A percentile compares a stretch with the other conserved stretches of the same genome.
Evolutionary conservation across 208 protist genomes (phyloP).

Genomic region (Leishmania lainsoni): DNA sequence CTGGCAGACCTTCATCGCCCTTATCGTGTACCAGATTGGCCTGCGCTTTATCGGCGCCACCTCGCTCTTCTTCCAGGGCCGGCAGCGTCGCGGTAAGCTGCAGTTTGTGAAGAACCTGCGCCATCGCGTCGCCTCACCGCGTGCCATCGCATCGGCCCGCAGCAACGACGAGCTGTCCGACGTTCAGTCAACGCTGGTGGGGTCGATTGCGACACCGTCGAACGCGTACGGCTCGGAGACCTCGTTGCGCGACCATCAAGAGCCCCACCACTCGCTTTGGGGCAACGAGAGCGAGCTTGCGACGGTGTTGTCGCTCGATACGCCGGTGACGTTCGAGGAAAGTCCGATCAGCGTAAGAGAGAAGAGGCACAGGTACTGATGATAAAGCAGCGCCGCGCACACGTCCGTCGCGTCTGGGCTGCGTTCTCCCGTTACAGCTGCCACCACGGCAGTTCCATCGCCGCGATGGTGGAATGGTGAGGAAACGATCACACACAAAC

Average conservation of each 20-base stretch:
- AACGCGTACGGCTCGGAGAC: slow-evolving; percentile 36
- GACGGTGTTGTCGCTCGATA: slow-evolving; percentile 20
- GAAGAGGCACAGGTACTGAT: background rate
- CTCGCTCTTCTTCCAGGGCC: slow-evolving; percentile 67
- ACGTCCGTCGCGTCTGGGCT: background rate
- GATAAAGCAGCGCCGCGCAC: background rate
- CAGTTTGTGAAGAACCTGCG: slow-evolving; percentile 63
- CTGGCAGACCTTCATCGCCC: slow-evolving; percentile 67
- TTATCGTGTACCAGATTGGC: slow-evolving; percentile 68
- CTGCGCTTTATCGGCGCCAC: slow-evolving; percentile 53
- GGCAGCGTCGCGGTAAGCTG: slow-evolving; percentile 57
- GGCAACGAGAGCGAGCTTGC: slow-evolving; percentile 14
- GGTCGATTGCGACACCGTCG: slow-evolving; percentile 64
- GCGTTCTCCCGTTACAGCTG: background rate
- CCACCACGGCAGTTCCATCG: background rate
- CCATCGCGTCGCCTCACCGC: slow-evolving; percentile 60
- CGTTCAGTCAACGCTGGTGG: slow-evolving; percentile 45
- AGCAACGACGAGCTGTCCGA: slow-evolving; percentile 56
- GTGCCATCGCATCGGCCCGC: slow-evolving; percentile 59
- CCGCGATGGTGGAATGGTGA: background rate
- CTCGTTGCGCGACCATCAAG: slow-evolving; percentile 4
- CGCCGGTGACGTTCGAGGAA: slow-evolving; percentile 26
- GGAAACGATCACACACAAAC: background rate
- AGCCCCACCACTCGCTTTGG: slow-evolving; percentile 16
- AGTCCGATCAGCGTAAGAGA: slow-evolving; percentile 11